Evolutionary conservation across 2,329 filamentous ascomycete species (phyloP), one percentile per base, ranked within the genome.

Genomic region (Phaeosphaeria sp.): DNA sequence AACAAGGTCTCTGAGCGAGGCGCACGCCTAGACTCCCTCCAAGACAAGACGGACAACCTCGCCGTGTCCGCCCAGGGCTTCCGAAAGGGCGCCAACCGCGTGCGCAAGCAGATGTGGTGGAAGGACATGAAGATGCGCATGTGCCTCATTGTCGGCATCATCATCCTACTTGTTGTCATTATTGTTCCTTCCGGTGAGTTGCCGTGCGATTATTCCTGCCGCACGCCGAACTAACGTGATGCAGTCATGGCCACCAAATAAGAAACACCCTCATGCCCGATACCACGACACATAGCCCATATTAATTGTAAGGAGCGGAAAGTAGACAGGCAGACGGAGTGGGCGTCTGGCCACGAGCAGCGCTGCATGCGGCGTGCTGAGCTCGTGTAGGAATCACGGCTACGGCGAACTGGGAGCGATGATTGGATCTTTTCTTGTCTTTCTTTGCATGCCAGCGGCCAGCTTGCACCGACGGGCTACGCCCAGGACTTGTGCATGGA

Each of bases 111-210:
- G 81, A 98, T 98, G 94, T 98, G 94, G 94, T 98, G 93, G 94
- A 98, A 98, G 87, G 94, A 98, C 77, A 96, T 97, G 92, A 98
- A 98, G 88, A 99, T 99, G 95, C 89, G 95, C 79, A 95, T 97
- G 85, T 98, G 94, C 82, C 84, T 99, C 71, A 90, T 96, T 76
- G 85, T 89, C 58, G 95, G 93, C 73, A 90, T 99, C 80, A 90
- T 98, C 78, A 86, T 98, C 69, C 85, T 99, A 71, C 86, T 99
- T 68, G 83, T 96, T 69, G 87, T 99, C 79, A 98, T 99, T 78
- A 95, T 99, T 75, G 89, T 98, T 69, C 95, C 95, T 66, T 85
- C 90, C 69, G 92, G 94, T 97, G 87, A 76, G 88, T 80, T 30
- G 55, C 33, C 33, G 17, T 21, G n/a, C 13, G 15, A n/a, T 13